Evolutionary conservation across 2,329 filamentous ascomycete species (phyloP), one percentile per base, ranked within the genome.

Genomic region (Pyrenochaeta sp.): DNA sequence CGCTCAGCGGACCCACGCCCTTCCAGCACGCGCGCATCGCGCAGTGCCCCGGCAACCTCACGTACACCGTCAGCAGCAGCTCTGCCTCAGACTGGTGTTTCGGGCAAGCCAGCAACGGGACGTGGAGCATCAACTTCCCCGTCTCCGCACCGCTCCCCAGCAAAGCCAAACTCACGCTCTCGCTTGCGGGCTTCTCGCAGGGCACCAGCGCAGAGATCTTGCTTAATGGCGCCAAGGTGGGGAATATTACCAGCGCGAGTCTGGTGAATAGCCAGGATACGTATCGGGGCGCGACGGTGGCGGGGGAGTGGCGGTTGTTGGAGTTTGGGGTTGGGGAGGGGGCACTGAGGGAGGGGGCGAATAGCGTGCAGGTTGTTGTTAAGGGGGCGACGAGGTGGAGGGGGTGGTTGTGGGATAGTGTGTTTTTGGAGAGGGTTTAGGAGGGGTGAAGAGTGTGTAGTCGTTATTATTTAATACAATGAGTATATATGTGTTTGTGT

Each of bases 281-380:
- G 23, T 80, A 80, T 58, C 68, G 77, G n/a, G 74, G 72, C 7
- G 75, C 69, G 14, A 80, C 75, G 6, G 59, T 62, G 17, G 75
- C 73, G 4, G 77, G 77, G 1, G 77, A 80, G 61, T 79, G 76
- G 76, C 65, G 73, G 40, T 65, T 75, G 14, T 69, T 77, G 17
- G 73, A 80, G 59, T 76, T 72, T 38, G 44, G 49, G 0, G 55
- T 76, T 9, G 44, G 42, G 2, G 56, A 55, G 18, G 65, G 55
- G 7, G 38, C 38, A 23, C 44, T 76, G 42, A 65, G 53, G 40
- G 35, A 50, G 7, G 73, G 69, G 3, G 44, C 43, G 36, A 76
- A 75, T 41, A 65, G 48, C 35, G 28, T 76, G 23, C 69, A 70
- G 19, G 67, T 76, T 35, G 58, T 53, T 14, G 70, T 75, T 14